These are phyloP conservation scores for Candida fluviatilis DNA, from an alignment of 805 yeast species.

Conservation along the genomic window DNA sequence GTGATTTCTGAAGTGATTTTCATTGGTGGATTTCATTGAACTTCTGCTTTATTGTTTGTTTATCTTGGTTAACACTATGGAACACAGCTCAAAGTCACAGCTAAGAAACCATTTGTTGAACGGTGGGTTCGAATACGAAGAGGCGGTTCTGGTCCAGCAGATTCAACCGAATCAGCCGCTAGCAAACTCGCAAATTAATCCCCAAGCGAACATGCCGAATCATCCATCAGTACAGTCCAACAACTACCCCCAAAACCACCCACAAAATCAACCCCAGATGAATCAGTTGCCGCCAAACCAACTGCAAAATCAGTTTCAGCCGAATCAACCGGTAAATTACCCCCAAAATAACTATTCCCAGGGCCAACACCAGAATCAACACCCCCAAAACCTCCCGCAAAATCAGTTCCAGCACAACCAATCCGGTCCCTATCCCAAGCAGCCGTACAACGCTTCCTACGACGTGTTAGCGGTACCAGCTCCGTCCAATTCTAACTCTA, in stretches of 20 bases:
- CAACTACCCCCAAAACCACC: too few species aligned
- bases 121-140: conserved; percentile 16
- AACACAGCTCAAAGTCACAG: too few species aligned
- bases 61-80: too few species aligned
- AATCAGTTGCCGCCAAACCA: background rate
- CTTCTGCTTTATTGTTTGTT: too few species aligned
- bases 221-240: conserved; percentile 10
- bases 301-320: background rate
- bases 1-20: too few species aligned
- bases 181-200: background rate
- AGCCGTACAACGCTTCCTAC: conserved; percentile 14
- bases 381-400: background rate
- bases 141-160: too few species aligned
- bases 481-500: conserved; percentile 7
- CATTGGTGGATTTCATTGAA: too few species aligned
- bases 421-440: background rate
- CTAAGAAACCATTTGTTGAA: conserved; percentile 31
- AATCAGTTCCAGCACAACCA: conserved; percentile 7
- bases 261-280: conserved; percentile 1
- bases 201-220: conserved; percentile 1
- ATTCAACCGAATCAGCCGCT: background rate
- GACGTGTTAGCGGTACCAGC: conserved; percentile 22
- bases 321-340: background rate
- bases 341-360: background rate
- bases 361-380: too few species aligned